Evolutionary conservation across 805 yeast species (phyloP).

Genomic region (Phaffomyces antillensis): DNA sequence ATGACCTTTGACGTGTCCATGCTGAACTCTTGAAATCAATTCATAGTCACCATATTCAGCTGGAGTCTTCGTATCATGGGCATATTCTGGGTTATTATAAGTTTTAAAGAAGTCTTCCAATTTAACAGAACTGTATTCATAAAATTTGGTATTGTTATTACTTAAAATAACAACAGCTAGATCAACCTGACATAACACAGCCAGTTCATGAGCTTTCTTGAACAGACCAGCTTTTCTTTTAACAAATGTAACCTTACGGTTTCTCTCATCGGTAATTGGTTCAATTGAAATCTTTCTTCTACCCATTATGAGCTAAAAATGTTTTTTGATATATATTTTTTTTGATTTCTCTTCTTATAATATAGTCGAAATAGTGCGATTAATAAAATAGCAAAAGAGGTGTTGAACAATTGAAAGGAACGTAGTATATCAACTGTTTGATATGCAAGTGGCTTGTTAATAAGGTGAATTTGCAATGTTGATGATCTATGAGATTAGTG

Average conservation of each 20-base stretch:
- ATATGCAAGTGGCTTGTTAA: too few species aligned
- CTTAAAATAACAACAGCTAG: constrained; percentile 86
- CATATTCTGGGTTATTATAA: constrained; percentile 26
- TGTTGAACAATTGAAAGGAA: background rate
- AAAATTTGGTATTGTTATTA: constrained; percentile 65
- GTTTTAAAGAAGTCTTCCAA: constrained; percentile 41
- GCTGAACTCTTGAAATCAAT: constrained; percentile 26
- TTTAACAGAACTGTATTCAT: constrained; percentile 75
- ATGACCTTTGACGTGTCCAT: constrained; percentile 5
- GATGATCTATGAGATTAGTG: background rate
- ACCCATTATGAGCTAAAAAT: constrained; percentile 58
- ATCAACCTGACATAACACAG: constrained; percentile 89
- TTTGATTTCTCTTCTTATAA: too few species aligned
- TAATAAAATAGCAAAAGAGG: background rate
- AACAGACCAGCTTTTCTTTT: constrained; percentile 93
- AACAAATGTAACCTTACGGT: constrained; percentile 79
- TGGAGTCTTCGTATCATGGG: constrained; percentile 59
- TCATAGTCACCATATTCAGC: constrained; percentile 58
- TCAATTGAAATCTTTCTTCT: constrained; percentile 92
- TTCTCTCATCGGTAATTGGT: constrained; percentile 87
- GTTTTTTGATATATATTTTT: too few species aligned
- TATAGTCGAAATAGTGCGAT: too few species aligned
- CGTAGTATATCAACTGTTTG: too few species aligned
- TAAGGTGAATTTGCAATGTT: background rate
- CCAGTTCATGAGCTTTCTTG: constrained; percentile 53